These are phyloP conservation scores for Xerocomus tenax DNA, from an alignment of 1,284 basidiomycete species.

Conservation along the genomic window DNA sequence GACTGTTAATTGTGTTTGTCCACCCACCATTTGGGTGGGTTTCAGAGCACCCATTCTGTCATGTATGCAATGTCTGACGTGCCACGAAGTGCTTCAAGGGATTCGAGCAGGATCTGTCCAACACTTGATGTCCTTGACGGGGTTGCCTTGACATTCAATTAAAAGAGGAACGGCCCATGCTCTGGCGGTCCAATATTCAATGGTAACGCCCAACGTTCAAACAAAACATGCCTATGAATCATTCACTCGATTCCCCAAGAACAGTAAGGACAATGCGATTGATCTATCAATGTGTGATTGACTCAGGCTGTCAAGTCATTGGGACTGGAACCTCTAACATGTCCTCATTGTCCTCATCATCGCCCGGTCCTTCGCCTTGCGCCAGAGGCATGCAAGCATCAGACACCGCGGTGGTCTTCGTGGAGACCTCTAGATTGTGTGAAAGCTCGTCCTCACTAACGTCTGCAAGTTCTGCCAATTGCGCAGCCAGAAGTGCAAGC, in stretches of 20 bases:
- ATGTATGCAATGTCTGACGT: neutral
- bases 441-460: conserved; percentile 28
- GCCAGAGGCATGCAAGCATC: neutral
- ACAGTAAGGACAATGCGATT: neutral
- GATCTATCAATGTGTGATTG: conserved; percentile 8
- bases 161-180: neutral
- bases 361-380: conserved; percentile 16
- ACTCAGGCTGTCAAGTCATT: conserved; percentile 39
- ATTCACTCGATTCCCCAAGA: neutral
- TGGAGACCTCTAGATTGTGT: conserved; percentile 22
- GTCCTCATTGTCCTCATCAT: conserved; percentile 31
- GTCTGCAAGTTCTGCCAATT: conserved; percentile 51
- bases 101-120: neutral
- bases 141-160: neutral
- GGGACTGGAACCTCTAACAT: conserved; percentile 30
- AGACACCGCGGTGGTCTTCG: neutral
- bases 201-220: neutral
- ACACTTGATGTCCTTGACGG: neutral
- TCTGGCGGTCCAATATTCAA: neutral
- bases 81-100: neutral
- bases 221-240: too few relatives aligned
- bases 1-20: conserved; percentile 17
- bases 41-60: neutral
- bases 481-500: conserved; percentile 53
- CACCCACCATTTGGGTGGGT: conserved; percentile 3